Percentiles rank a stretch among this genome's conserved stretches.
Evolutionary conservation across 768 basidiomycete species (phyloP).

Genomic region (Tricholoma sp.): DNA sequence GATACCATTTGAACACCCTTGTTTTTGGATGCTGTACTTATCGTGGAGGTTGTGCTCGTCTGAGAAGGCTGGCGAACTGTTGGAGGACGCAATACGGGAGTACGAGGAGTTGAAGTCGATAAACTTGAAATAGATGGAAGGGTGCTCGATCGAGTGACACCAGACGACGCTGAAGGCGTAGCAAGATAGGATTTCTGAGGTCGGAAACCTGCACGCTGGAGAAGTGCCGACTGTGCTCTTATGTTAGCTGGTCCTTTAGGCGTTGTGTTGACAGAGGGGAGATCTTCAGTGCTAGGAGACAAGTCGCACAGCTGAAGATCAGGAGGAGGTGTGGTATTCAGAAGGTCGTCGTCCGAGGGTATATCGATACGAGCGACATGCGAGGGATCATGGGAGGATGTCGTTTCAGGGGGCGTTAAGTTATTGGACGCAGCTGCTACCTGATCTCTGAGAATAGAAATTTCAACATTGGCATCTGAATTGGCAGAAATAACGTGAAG

Average conservation of each 20-base stretch:
- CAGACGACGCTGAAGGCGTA: constrained; percentile 37
- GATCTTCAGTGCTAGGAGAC: constrained; percentile 36
- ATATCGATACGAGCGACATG: constrained; percentile 21
- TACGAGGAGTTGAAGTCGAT: constrained; percentile 41
- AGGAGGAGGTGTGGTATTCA: constrained; percentile 53
- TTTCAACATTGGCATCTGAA: constrained; percentile 80
- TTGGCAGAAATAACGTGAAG: constrained; percentile 7
- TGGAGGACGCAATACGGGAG: constrained; percentile 34
- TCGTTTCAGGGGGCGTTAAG: constrained; percentile 20
- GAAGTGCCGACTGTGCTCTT: constrained; percentile 41
- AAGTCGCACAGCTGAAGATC: constrained; percentile 60
- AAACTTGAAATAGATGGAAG: constrained; percentile 45
- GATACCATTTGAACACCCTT: constrained; percentile 91
- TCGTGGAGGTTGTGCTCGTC: constrained; percentile 36
- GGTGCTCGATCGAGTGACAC: constrained; percentile 53
- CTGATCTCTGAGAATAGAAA: constrained; percentile 78
- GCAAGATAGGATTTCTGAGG: constrained; percentile 38
- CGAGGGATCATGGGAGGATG: constrained; percentile 28
- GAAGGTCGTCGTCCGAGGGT: constrained; percentile 50
- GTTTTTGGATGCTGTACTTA: constrained; percentile 56
- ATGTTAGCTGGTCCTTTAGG: constrained; percentile 32
- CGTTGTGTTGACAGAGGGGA: constrained; percentile 30
- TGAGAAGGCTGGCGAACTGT: constrained; percentile 33
- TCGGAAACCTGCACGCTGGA: constrained; percentile 49
- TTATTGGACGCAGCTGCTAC: constrained; percentile 35